phyloP scores from a whole-genome alignment of 2,329 filamentous ascomycete genomes.

The Diplodia sapinea region DNA sequence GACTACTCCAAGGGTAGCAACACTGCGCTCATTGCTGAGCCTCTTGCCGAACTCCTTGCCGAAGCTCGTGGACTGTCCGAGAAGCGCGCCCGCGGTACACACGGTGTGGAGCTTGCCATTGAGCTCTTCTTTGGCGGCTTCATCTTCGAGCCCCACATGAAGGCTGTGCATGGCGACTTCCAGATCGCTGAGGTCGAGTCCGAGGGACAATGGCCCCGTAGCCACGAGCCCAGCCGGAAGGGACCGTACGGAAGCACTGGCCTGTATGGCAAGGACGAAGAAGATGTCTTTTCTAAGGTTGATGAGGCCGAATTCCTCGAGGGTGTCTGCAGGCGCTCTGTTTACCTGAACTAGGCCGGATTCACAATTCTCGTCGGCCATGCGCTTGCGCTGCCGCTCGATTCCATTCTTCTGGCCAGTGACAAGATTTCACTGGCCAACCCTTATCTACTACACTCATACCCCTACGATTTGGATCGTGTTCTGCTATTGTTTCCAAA shows the following conservation, averaged over 20 bases:
- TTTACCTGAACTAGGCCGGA: constrained; percentile 40
- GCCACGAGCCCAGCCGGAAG: constrained; percentile 49
- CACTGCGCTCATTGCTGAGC: constrained; percentile 10
- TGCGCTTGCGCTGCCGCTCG: constrained; percentile 13
- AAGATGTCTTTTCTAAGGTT: constrained; percentile 51
- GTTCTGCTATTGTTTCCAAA: constrained; percentile 1
- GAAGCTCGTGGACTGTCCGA: constrained; percentile 51
- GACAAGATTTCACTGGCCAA: not conserved
- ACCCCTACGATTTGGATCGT: constrained; percentile 3
- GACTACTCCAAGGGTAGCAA: constrained; percentile 45
- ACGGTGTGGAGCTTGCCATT: constrained; percentile 50
- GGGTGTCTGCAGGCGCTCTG: constrained; percentile 45
- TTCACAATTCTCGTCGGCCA: not conserved
- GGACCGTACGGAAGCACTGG: constrained; percentile 58
- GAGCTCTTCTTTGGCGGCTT: constrained; percentile 59
- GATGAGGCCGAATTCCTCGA: constrained; percentile 48
- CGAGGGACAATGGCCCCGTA: constrained; percentile 50
- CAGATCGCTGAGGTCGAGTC: constrained; percentile 51
- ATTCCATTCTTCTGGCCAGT: not conserved
- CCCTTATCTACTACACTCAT: not conserved
- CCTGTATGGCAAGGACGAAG: constrained; percentile 55
- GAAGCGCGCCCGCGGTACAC: constrained; percentile 45
- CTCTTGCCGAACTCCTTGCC: constrained; percentile 49
- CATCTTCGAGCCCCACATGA: constrained; percentile 57
- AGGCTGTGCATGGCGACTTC: constrained; percentile 57